Base-by-base conservation (phyloP, 768 basidiomycete species). In the Coprinopsis cinerea region DNA sequence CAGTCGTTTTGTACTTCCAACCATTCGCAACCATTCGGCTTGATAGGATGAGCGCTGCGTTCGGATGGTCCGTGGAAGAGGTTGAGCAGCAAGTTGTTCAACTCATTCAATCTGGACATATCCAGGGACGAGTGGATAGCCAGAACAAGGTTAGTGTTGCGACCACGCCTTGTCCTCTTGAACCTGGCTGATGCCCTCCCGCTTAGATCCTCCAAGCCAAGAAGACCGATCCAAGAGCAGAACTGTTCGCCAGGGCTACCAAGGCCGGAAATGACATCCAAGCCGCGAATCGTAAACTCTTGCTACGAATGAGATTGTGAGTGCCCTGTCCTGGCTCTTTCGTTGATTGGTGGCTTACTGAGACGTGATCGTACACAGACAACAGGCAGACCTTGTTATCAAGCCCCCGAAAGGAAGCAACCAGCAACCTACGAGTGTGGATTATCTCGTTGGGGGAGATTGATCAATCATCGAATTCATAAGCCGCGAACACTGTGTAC, bases 21-120 rank as follows among this genome's bases (percentile, higher is more conserved):
- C 94, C 94, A 0, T 98, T 93, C 65, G 76, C 86, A 23, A 81
- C 88, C 7, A 90, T 96, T 62, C 76, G 81, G 55, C 76, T 97
- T 24, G 82, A 85, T 36, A 78, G 85, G 28, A 94, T 96, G 90
- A 83, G 86, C 30, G 63, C 67, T 2, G 91, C 92, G 9, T 95
- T 97, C 59, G 93, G 92, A 2, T 85, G 88, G 82, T 72, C 74
- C 0, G 67, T 88, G 5, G 79, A 81, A 2, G 79, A 85, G 52
- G 80, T 90, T 25, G 83, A 90, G 63, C 67, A 68, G 30, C 78
- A 86, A 51, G 82, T 96, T 18, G 86, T 93, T 14, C 64, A 67
- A 18, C 75, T 97, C 28, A 92, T 97, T 49, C 83, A 85, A 61
- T 70, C 72, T 1, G 88, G 89, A 1, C 74, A 79, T 41, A 88